Conservation (phyloP, 768 basidiomycete genomes). For the Bullera alba region DNA sequence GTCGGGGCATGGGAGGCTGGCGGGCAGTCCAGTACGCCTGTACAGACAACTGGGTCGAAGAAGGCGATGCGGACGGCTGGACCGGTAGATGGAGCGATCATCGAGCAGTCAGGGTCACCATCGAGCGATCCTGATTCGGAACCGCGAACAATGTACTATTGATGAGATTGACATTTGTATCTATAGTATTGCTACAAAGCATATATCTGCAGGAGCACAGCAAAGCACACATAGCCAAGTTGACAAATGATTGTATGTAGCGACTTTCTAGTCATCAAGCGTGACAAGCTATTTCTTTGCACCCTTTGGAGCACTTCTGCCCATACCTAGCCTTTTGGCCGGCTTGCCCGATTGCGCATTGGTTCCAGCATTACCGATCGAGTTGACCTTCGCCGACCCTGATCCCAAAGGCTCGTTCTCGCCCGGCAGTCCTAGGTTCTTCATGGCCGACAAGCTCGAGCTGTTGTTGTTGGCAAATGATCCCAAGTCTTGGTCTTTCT, state of each 20-base stretch:
- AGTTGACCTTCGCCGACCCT: background rate
- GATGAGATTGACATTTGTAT: too few species aligned
- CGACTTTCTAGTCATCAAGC: too few species aligned
- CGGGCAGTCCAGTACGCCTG: slow-evolving; percentile 14
- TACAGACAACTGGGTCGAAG: slow-evolving; percentile 29
- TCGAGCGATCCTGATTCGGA: background rate
- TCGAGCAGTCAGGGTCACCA: slow-evolving; percentile 16
- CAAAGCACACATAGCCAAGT: too few species aligned
- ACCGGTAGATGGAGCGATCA: slow-evolving; percentile 34
- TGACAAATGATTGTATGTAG: too few species aligned
- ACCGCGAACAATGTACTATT: background rate
- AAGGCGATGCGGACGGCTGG: slow-evolving; percentile 21
- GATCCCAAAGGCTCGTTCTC: background rate
- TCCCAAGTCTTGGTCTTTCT: slow-evolving; percentile 16
- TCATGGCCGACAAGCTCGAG: slow-evolving; percentile 31
- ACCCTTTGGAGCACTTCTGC: too few species aligned
- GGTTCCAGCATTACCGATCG: background rate
- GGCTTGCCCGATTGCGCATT: background rate
- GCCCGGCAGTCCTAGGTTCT: slow-evolving; percentile 35
- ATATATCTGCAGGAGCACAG: too few species aligned
- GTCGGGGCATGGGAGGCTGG: slow-evolving; percentile 17
- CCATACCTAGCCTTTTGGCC: too few species aligned
- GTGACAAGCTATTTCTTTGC: too few species aligned
- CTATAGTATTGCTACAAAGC: too few species aligned
- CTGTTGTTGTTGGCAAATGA: slow-evolving; percentile 23